Conservation (phyloP, 805 yeast genomes). For the Wickerhamiella spandovensis region DNA sequence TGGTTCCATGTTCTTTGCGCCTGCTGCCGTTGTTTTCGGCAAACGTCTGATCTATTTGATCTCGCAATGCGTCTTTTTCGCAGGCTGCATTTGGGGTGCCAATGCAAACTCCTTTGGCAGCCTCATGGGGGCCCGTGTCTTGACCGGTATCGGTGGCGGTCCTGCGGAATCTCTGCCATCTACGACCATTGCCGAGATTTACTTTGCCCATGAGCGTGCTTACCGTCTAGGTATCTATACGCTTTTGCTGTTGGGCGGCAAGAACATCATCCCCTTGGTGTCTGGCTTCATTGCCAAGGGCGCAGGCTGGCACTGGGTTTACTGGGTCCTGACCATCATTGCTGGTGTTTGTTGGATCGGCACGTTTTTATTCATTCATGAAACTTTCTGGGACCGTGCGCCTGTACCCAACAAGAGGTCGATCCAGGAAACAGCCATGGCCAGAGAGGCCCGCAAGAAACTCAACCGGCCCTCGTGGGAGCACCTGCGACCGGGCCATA, state of each 20-base stretch:
- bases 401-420: slow-evolving; percentile 39
- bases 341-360: slow-evolving; percentile 34
- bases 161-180: slow-evolving; percentile 50
- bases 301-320: slow-evolving; percentile 45
- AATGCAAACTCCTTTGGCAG: slow-evolving; percentile 35
- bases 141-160: slow-evolving; percentile 47
- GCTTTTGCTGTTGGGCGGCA: slow-evolving; percentile 45
- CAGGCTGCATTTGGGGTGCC: slow-evolving; percentile 44
- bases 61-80: slow-evolving; percentile 36
- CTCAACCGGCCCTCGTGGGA: slow-evolving; percentile 12
- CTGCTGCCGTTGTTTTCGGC: slow-evolving; percentile 44
- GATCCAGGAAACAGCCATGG: slow-evolving; percentile 34
- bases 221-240: slow-evolving; percentile 47
- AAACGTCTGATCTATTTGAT: slow-evolving; percentile 41
- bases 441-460: slow-evolving; percentile 26
- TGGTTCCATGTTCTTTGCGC: slow-evolving; percentile 46
- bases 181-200: slow-evolving; percentile 48
- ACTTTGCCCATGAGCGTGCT: slow-evolving; percentile 47
- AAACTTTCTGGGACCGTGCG: slow-evolving; percentile 48
- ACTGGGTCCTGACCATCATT: slow-evolving; percentile 43
- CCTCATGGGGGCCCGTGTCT: slow-evolving; percentile 43
- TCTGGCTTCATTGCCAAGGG: slow-evolving; percentile 39
- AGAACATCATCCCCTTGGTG: slow-evolving; percentile 43
- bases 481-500: background rate
- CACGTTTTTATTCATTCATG: slow-evolving; percentile 45